Conservation (phyloP, 169 alveolate genomes). For the Plasmodium vinckei region DNA sequence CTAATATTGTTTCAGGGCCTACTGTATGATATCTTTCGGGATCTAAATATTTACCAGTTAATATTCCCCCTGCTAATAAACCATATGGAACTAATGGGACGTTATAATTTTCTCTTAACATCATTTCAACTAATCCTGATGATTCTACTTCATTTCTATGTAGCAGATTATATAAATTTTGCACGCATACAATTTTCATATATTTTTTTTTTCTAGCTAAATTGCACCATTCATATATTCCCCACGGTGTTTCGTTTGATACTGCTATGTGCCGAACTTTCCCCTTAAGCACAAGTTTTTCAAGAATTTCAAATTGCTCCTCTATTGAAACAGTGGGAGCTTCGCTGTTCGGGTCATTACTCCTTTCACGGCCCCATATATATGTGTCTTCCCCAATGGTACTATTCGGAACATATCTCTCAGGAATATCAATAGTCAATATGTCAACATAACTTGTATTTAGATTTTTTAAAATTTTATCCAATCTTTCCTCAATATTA, state of each 20-base stretch:
- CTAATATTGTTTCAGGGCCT: slow-evolving; percentile 74
- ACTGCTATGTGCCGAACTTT: slow-evolving; percentile 86
- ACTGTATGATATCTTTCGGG: slow-evolving; percentile 85
- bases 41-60: slow-evolving; percentile 89
- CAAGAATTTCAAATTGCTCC: slow-evolving; percentile 82
- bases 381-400: slow-evolving; percentile 89
- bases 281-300: slow-evolving; percentile 83
- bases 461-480: slow-evolving; percentile 78
- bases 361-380: slow-evolving; percentile 84
- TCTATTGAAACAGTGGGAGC: slow-evolving; percentile 50
- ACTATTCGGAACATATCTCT: slow-evolving; percentile 86
- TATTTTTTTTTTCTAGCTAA: slow-evolving; percentile 79
- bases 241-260: slow-evolving; percentile 89
- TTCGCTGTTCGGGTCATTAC: slow-evolving; percentile 27
- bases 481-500: slow-evolving; percentile 85
- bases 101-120: slow-evolving; percentile 78
- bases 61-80: slow-evolving; percentile 89
- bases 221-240: slow-evolving; percentile 80
- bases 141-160: slow-evolving; percentile 88
- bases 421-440: slow-evolving; percentile 84
- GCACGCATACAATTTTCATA: slow-evolving; percentile 79
- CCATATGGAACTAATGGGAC: slow-evolving; percentile 90
- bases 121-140: slow-evolving; percentile 86
- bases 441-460: slow-evolving; percentile 86
- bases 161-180: slow-evolving; percentile 84